A percentile compares a stretch with the other conserved stretches of the same genome.
These are phyloP conservation scores for Zymoseptoria ardabiliae DNA, from an alignment of 2,329 filamentous ascomycete genomes.

Conservation along the genomic window DNA sequence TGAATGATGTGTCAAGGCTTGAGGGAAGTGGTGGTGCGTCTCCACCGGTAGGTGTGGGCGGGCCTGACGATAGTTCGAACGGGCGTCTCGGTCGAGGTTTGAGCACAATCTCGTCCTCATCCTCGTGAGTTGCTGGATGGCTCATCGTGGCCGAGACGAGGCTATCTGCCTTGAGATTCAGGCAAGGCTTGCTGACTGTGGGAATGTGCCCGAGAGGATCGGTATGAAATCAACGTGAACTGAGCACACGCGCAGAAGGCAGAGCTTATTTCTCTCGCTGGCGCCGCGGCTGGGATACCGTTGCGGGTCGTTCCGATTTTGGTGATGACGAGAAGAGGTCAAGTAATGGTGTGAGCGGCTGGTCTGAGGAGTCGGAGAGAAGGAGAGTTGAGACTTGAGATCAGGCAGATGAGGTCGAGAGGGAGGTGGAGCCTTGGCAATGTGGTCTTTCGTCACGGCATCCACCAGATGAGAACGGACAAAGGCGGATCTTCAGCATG, in stretches of 20 bases:
- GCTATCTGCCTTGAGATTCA: not conserved
- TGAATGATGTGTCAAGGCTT: constrained; percentile 14
- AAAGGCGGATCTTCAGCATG: constrained; percentile 6
- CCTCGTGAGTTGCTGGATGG: constrained; percentile 19
- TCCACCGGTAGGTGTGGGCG: constrained; percentile 27
- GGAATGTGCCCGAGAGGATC: not conserved
- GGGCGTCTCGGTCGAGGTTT: constrained; percentile 59
- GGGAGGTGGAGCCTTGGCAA: not conserved
- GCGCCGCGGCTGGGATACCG: not conserved
- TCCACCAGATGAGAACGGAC: not conserved
- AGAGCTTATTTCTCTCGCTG: not conserved
- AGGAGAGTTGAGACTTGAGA: constrained; percentile 1
- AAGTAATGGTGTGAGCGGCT: not conserved
- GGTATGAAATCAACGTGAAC: not conserved
- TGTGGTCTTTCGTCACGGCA: not conserved
- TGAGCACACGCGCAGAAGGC: not conserved
- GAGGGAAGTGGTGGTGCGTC: constrained; percentile 10
- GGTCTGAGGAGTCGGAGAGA: constrained; percentile 1
- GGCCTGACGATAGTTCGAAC: constrained; percentile 53
- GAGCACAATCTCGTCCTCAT: constrained; percentile 16
- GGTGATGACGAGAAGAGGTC: not conserved
- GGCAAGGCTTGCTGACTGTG: not conserved
- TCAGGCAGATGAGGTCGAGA: constrained; percentile 1
- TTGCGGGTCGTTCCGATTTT: not conserved
- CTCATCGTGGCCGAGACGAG: constrained; percentile 15